phyloP scores from a whole-genome alignment of 331 rosid genomes.

The Malus hybrid region DNA sequence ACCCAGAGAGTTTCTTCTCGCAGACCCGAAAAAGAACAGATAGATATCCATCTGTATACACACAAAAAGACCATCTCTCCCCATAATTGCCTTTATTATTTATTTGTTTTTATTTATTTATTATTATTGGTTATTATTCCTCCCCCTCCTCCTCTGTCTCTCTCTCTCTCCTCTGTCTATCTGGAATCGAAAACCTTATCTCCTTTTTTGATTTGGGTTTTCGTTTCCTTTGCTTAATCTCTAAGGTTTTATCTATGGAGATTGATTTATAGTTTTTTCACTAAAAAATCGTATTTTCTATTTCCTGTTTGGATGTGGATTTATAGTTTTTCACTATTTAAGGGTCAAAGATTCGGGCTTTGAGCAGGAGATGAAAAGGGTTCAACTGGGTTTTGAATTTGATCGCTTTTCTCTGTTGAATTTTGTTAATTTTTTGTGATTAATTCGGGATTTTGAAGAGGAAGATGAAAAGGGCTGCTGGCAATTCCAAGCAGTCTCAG shows the following conservation, averaged over 20 bases:
- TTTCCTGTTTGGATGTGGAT: conserved; percentile 3
- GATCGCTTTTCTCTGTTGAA: neutral
- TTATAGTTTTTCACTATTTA: neutral
- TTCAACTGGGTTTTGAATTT: neutral
- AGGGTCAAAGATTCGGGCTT: conserved; percentile 1
- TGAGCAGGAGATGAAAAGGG: neutral
- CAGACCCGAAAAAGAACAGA: neutral
- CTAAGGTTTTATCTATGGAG: neutral
- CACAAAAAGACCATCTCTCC: neutral
- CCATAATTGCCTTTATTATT: neutral
- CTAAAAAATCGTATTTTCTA: neutral
- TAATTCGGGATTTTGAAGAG: neutral
- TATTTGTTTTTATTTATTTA: neutral
- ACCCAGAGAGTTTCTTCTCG: neutral
- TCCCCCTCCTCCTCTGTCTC: neutral
- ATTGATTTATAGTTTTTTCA: neutral
- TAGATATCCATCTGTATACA: neutral
- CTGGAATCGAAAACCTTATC: neutral
- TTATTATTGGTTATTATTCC: neutral
- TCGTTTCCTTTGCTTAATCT: neutral
- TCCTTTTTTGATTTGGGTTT: neutral
- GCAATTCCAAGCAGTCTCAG: conserved; percentile 15
- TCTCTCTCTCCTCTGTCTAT: neutral
- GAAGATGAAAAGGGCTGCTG: conserved; percentile 34
- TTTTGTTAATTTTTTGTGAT: neutral